phyloP scores from a whole-genome alignment of 139 green algal genomes.

The Chlamydomonas sp. region DNA sequence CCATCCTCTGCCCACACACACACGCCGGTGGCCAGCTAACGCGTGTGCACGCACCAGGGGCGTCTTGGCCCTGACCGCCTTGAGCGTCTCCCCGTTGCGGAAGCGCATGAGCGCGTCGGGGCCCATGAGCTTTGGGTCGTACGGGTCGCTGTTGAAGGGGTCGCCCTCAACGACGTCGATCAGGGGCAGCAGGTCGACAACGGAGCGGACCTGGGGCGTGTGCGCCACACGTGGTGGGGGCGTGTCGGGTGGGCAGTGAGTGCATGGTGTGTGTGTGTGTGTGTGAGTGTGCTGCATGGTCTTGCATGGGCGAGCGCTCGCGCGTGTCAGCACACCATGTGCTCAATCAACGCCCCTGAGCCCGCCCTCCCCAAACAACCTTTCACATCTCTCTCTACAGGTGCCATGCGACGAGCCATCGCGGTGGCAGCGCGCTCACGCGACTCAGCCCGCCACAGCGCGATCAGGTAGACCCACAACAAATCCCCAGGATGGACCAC shows the following conservation, averaged over 20 bases:
- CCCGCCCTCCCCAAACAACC: too few species aligned
- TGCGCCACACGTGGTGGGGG: neutral
- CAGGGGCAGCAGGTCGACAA: constrained; percentile 74
- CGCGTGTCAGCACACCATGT: too few species aligned
- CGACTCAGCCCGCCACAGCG: too few species aligned
- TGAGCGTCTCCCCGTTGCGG: constrained; percentile 44
- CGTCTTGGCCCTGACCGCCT: constrained; percentile 34
- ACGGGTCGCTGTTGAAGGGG: constrained; percentile 74
- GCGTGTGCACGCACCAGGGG: constrained; percentile 58
- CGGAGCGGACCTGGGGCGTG: constrained; percentile 55
- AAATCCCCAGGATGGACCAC: neutral
- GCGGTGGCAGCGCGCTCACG: too few species aligned
- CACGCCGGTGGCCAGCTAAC: neutral
- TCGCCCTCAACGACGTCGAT: constrained; percentile 71
- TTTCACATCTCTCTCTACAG: too few species aligned
- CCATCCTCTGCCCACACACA: neutral
- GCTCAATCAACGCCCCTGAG: too few species aligned
- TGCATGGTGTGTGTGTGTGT: neutral
- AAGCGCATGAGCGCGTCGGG: constrained; percentile 52
- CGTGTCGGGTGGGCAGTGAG: neutral
- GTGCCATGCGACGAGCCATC: too few species aligned
- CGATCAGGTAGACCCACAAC: neutral
- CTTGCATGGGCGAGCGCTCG: too few species aligned
- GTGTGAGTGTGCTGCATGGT: neutral
- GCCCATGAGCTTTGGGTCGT: constrained; percentile 77